Base-by-base conservation (phyloP, 257 asterid species). In the Solanum neorickii region DNA sequence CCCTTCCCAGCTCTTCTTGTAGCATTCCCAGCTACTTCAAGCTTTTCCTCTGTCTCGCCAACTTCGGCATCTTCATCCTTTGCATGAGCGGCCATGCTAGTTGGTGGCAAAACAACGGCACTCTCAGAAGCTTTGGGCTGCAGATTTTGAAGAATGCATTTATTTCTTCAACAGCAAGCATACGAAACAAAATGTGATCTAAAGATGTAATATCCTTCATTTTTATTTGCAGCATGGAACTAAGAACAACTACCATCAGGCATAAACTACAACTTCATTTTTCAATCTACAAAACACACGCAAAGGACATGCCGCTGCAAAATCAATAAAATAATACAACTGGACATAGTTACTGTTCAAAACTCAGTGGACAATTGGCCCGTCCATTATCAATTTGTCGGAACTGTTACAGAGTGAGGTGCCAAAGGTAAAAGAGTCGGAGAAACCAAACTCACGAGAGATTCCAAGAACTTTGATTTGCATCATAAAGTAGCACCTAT, bases 51-150 rank as follows among this genome's bases (percentile, higher is more conserved):
- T 33, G 70, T 87, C 87, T 93, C 98, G 66, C 87, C 92, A 87
- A 89, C 91, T 89, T 95, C 98, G 74, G 89, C 92, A 27, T 91
- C 96, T 82, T 94, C 98, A 90, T 97, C 97, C 56, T 86, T 49
- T 35, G 95, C 98, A 91, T 95, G 93, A 86, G 98, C 98, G 65
- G 98, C 98, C 91, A 94, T 91, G 91, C 97, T 91, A 85, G 98
- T 95, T 84, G 97, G 85, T 27, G 98, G 99, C 88, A 93, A 88
- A 37, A 68, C 39, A 46, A 83, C 78, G 74, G 88, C 93, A 7
- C 75, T 86, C 73, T 94, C 98, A 80, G 92, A 90, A 41, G 83
- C 84, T 92, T 91, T 92, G 89, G 88, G 83, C 98, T 94, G 95
- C 93, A 86, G 88, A 70, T 33, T 83, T 82, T 59, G 86, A 69